Base-by-base conservation (phyloP, 179 eudicot species). In the Gypsophila paniculata region DNA sequence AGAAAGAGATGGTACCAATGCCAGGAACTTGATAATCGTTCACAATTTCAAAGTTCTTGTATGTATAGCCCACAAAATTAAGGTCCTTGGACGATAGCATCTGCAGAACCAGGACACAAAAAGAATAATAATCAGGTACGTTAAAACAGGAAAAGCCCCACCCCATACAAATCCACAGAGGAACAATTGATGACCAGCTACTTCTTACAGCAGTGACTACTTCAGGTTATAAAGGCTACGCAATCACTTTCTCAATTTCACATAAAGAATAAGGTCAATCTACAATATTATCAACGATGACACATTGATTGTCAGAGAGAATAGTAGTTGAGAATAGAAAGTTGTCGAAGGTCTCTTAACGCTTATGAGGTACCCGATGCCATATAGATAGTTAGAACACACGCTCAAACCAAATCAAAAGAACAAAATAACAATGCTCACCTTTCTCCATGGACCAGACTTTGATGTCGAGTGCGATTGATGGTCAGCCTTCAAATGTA, bases 361-460 rank as follows among this genome's bases (percentile, higher is more conserved):
- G 21, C 10, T 19, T 19, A 23, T 12, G 29, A 57, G 29, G 13
- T 22, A 22, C 34, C 34, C 34, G 34, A 29, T 29, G 52, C 2
- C 49, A 25, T 11, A 34, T 17, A 19, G 34, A 52, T 8, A 17
- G 54, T 9, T 36, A 29, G 59, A 38, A 0, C 26, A 46, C 58
- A 23, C 0, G 34, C 25, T 29, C 26, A 29, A 68, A 44, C 48
- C 61, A 58, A 69, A n/a, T 59, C 15, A 14, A 55, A 55, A 13
- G 10, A 32, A 26, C 17, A 36, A 26, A 71, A 67, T n/a, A 19
- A 9, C 14, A 49, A 38, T 63, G 53, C 64, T 44, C 78, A 91
- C 97, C 96, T 90, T 91, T 91, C 96, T 90, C 97, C 97, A 91
- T 49, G 97, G 97, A 78, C 97, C 93, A 39, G 89, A 67, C 75